Percentiles rank a stretch among this genome's conserved stretches.
These are phyloP conservation scores for Cyberlindnera galapagoensis DNA, from an alignment of 805 yeast genomes.

Conservation along the genomic window DNA sequence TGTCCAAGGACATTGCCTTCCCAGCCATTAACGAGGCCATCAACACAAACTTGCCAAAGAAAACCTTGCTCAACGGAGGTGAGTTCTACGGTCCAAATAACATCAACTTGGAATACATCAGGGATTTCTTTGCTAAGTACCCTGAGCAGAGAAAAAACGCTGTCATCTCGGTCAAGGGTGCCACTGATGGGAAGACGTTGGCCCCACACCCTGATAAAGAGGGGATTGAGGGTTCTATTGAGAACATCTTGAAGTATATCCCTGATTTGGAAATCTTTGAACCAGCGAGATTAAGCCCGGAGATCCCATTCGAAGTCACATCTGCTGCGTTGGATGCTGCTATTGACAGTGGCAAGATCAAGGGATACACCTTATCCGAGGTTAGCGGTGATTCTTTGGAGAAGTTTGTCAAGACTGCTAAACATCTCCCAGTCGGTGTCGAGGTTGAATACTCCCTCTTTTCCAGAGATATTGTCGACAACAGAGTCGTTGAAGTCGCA, in stretches of 20 bases:
- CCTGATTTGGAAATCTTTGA: conserved; percentile 59
- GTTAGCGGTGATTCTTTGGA: conserved; percentile 54
- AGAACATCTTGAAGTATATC: conserved; percentile 31
- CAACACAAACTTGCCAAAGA: conserved; percentile 32
- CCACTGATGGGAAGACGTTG: conserved; percentile 30
- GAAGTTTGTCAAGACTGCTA: conserved; percentile 46
- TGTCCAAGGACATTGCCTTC: conserved; percentile 46
- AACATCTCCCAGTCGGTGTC: conserved; percentile 52
- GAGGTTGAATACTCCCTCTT: conserved; percentile 78
- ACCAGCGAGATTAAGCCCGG: conserved; percentile 62
- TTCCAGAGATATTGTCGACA: conserved; percentile 49
- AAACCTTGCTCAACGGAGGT: conserved; percentile 61
- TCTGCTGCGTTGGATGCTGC: conserved; percentile 49
- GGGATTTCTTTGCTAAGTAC: conserved; percentile 48
- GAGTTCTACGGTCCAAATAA: conserved; percentile 64
- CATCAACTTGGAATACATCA: conserved; percentile 49
- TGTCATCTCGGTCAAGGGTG: conserved; percentile 66
- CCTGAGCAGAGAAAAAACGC: conserved; percentile 54
- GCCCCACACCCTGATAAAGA: conserved; percentile 47
- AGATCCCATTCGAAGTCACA: conserved; percentile 51
- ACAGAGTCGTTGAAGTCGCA: conserved; percentile 60
- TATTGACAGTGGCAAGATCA: conserved; percentile 58
- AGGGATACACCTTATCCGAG: conserved; percentile 72
- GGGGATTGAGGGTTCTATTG: conserved; percentile 41
- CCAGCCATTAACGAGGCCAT: conserved; percentile 48